Base-by-base conservation (phyloP, 1,284 basidiomycete genomes). In the Blastosporella zonata region DNA sequence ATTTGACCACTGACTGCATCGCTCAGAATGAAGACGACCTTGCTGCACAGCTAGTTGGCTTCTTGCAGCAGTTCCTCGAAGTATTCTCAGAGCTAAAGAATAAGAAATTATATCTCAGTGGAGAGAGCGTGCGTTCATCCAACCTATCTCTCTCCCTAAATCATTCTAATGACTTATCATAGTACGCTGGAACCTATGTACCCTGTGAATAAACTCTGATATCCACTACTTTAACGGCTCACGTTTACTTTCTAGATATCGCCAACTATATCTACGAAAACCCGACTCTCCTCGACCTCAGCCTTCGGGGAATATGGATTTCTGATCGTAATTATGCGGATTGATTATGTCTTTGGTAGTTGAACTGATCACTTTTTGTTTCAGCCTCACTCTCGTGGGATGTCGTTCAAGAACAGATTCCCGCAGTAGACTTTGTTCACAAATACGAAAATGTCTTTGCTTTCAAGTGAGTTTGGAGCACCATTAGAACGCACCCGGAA, bases 51-150 rank as follows among this genome's bases (percentile, higher is more conserved):
- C 61, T 86, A 9, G 78, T 81, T 25, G 82, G 82, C 7, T 89
- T 89, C 63, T 56, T 90, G 57, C 75, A 84, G 50, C 87, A 90
- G 60, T 90, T 90, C 67, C 70, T 90, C 9, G 75, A 82, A 17
- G 77, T 90, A 1, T 89, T 89, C 66, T 70, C 70, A 0, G 85
- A 89, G 57, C 60, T 89, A 46, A 84, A 86, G 60, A 75, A 74
- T 17, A 86, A 85, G 68, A 86, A 84, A 8, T 65, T 87, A 4
- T 88, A 79, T 59, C 56, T 87, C 6, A 70, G 76, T 8, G 87
- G 86, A 22, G 86, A 88, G 69, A 88, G 86, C 62, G 85, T 87
- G 58, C 35, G 29, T 48, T 42, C 21, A 28, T 43, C 38, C n/a
- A n/a, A n/a, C n/a, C n/a, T n/a, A 20, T 35, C 38, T 45, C 37